Percentiles rank a stretch among this genome's conserved stretches.
These are phyloP conservation scores for Larix sibirica DNA, from an alignment of 83 land plant genomes.

Conservation along the genomic window DNA sequence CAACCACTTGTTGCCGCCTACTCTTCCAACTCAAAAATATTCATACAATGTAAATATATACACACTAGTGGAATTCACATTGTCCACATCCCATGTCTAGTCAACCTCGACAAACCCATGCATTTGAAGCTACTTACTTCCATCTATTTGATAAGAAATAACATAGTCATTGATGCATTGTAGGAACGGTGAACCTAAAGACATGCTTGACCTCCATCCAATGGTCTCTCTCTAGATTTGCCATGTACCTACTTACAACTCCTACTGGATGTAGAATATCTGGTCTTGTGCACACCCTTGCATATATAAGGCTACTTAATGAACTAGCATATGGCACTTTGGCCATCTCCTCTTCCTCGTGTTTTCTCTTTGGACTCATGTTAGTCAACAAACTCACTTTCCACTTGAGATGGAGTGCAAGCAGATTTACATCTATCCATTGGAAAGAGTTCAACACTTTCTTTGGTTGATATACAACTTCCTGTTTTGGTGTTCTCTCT, in stretches of 20 bases:
- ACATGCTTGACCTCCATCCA: not conserved
- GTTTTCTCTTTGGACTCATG: not conserved
- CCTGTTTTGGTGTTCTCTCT: not conserved
- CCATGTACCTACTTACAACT: not conserved
- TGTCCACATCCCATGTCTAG: not conserved
- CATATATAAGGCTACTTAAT: not conserved
- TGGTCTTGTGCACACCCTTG: not conserved
- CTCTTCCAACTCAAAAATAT: not conserved
- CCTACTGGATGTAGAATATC: too few relatives aligned
- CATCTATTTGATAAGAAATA: not conserved
- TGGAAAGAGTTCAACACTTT: not conserved
- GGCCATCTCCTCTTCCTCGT: not conserved
- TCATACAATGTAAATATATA: not conserved
- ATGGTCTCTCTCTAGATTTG: not conserved
- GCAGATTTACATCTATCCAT: not conserved
- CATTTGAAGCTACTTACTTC: not conserved
- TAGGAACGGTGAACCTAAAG: not conserved
- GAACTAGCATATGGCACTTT: not conserved
- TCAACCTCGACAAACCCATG: not conserved
- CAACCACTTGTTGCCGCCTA: not conserved
- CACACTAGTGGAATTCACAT: not conserved
- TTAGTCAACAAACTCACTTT: not conserved
- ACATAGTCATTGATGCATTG: not conserved
- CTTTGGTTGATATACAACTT: not conserved
- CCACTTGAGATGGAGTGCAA: not conserved